Conservation (phyloP, 1,284 basidiomycete genomes). For the Ceratorhiza oryzae-sativae region DNA sequence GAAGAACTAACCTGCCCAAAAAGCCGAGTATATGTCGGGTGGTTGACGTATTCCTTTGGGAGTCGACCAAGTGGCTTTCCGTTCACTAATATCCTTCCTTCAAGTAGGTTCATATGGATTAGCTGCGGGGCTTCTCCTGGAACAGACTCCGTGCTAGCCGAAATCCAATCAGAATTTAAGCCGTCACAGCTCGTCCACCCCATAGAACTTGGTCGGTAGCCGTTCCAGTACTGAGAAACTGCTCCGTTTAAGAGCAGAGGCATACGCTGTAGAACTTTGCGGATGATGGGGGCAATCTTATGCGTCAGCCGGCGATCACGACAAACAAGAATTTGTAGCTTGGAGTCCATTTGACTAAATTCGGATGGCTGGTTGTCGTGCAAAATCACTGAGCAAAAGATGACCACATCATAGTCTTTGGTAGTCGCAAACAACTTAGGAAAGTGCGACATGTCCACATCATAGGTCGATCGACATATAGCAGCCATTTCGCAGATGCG, state of each 20-base stretch:
- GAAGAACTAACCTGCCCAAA: conserved; percentile 39
- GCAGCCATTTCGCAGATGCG: conserved; percentile 41
- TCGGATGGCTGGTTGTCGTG: conserved; percentile 38
- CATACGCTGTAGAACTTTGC: neutral
- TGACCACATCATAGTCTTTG: conserved; percentile 30
- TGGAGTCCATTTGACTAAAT: neutral
- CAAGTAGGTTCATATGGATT: conserved; percentile 39
- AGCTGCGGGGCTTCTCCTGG: neutral
- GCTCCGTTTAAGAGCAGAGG: neutral
- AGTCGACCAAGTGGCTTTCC: conserved; percentile 41
- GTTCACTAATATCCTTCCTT: conserved; percentile 38
- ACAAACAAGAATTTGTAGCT: neutral
- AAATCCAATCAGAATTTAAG: neutral
- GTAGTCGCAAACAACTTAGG: conserved; percentile 2
- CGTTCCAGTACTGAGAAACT: neutral
- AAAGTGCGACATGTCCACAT: conserved; percentile 36
- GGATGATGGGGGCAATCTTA: neutral
- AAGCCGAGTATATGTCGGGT: conserved; percentile 39
- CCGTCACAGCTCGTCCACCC: neutral
- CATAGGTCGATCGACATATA: conserved; percentile 42
- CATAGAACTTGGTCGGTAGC: neutral
- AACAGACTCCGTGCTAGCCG: neutral
- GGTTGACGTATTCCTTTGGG: conserved; percentile 26
- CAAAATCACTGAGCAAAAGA: conserved; percentile 40
- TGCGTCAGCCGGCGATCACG: conserved; percentile 37